These are phyloP conservation scores for Vitis amurensis DNA, from an alignment of 164 flowering plant species.

Conservation along the genomic window DNA sequence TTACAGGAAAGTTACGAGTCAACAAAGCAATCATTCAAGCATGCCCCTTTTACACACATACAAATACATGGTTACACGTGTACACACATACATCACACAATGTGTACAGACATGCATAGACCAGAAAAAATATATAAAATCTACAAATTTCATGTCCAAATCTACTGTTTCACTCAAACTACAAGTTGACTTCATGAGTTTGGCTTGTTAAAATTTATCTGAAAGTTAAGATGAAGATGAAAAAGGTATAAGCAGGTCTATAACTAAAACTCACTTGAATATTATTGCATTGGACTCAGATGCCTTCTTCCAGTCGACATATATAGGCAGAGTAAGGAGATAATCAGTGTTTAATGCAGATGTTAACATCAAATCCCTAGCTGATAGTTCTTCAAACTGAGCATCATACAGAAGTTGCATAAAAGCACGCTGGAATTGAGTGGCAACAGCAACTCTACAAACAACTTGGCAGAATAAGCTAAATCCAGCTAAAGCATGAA, in stretches of 20 bases:
- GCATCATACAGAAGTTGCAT: slow-evolving; percentile 79
- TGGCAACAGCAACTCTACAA: slow-evolving; percentile 60
- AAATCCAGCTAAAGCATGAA: slow-evolving; percentile 2
- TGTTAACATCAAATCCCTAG: slow-evolving; percentile 74
- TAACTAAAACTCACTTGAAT: slow-evolving; percentile 55
- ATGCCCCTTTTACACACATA: too few relatives aligned
- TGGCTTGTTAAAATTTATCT: too few relatives aligned
- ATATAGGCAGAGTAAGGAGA: slow-evolving; percentile 87
- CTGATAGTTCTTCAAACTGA: slow-evolving; percentile 92
- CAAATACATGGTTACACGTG: too few relatives aligned
- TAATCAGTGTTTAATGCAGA: slow-evolving; percentile 91
- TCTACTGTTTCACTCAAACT: background rate
- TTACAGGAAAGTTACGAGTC: too few relatives aligned
- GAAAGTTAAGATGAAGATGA: background rate
- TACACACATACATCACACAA: too few relatives aligned
- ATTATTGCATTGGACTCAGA: slow-evolving; percentile 86
- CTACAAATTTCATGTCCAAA: too few relatives aligned
- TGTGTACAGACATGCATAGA: too few relatives aligned
- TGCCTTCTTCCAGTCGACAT: slow-evolving; percentile 94
- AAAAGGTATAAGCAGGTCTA: too few relatives aligned
- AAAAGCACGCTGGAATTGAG: slow-evolving; percentile 87
- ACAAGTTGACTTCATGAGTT: background rate
- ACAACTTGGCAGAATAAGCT: slow-evolving; percentile 17
- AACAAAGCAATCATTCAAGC: too few relatives aligned
- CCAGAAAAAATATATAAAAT: too few relatives aligned